Percentiles rank a stretch among this genome's conserved stretches.
Conservation (phyloP, 305 asterid genomes). For the Withania somnifera region DNA sequence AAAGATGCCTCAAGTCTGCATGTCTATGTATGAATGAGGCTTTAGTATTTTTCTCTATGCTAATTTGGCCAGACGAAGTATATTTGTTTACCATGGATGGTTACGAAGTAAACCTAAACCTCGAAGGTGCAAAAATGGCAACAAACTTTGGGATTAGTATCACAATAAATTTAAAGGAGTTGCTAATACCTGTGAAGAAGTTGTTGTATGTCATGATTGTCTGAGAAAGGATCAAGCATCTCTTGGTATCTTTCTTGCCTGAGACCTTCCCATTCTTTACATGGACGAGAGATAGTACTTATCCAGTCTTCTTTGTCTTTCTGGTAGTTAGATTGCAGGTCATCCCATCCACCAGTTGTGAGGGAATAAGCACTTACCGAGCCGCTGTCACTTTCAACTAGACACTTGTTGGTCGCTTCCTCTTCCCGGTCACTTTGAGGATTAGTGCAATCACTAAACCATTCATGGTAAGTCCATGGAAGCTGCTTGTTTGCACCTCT, state of each 20-base stretch:
- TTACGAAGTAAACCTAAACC: not conserved
- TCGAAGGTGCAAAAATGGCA: not conserved
- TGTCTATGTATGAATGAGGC: not conserved
- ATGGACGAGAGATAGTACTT: constrained; percentile 72
- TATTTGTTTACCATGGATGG: not conserved
- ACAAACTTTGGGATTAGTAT: not conserved
- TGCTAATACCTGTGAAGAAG: constrained; percentile 59
- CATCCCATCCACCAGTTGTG: constrained; percentile 47
- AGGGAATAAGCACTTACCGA: constrained; percentile 40
- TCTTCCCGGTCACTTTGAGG: constrained; percentile 17
- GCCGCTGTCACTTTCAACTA: constrained; percentile 23
- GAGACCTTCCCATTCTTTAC: constrained; percentile 77
- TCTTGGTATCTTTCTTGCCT: constrained; percentile 84
- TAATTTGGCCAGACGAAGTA: not conserved
- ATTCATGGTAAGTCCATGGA: constrained; percentile 8
- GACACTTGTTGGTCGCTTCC: constrained; percentile 7
- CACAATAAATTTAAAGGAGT: not conserved
- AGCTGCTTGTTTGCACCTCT: not conserved
- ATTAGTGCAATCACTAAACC: constrained; percentile 5
- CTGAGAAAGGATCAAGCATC: constrained; percentile 75
- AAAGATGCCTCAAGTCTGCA: not conserved
- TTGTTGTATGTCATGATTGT: constrained; percentile 52
- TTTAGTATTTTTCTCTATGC: not conserved
- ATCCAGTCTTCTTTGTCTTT: constrained; percentile 53
- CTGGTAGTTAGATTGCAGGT: constrained; percentile 25